Conservation (phyloP, 2,329 filamentous ascomycete species). For the Alternaria postmessia region DNA sequence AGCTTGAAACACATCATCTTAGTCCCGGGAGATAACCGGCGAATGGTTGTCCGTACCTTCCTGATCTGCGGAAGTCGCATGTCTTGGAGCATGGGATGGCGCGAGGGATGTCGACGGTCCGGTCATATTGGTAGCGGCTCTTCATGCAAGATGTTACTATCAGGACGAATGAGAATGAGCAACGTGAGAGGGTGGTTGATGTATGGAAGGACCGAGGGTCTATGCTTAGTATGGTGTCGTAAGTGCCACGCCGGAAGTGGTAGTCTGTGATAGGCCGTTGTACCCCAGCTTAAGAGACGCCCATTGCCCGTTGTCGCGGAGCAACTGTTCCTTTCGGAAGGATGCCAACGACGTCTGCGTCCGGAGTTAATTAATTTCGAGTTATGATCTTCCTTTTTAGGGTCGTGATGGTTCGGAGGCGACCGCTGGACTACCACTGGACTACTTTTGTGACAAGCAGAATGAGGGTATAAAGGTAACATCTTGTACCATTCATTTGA, state of each 20-base stretch:
- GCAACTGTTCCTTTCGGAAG: slow-evolving; percentile 25
- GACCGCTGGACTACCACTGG: slow-evolving; percentile 15
- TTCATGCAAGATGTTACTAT: not conserved
- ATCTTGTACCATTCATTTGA: not conserved
- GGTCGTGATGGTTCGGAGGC: slow-evolving; percentile 22
- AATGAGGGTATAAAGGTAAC: slow-evolving; percentile 15
- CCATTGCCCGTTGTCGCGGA: slow-evolving; percentile 14
- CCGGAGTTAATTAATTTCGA: slow-evolving; percentile 24
- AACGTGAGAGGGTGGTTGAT: slow-evolving; percentile 27
- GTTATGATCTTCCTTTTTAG: slow-evolving; percentile 21
- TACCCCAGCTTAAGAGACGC: not conserved
- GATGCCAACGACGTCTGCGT: slow-evolving; percentile 6
- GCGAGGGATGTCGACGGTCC: slow-evolving; percentile 13
- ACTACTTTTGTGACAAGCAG: not conserved
- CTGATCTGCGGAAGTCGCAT: slow-evolving; percentile 25
- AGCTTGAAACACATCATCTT: slow-evolving; percentile 26
- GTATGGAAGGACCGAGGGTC: slow-evolving; percentile 8
- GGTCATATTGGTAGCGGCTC: slow-evolving; percentile 6
- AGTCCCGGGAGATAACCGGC: slow-evolving; percentile 6
- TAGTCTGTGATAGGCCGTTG: slow-evolving; percentile 11
- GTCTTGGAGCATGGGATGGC: not conserved
- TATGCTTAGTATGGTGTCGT: not conserved
- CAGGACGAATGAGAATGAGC: slow-evolving; percentile 14
- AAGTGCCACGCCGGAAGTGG: slow-evolving; percentile 2
- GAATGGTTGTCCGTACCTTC: slow-evolving; percentile 31